Percentiles rank a stretch among this genome's conserved stretches.
Conservation (phyloP, 306 rosid genomes). For the Arachis stenosperma region DNA sequence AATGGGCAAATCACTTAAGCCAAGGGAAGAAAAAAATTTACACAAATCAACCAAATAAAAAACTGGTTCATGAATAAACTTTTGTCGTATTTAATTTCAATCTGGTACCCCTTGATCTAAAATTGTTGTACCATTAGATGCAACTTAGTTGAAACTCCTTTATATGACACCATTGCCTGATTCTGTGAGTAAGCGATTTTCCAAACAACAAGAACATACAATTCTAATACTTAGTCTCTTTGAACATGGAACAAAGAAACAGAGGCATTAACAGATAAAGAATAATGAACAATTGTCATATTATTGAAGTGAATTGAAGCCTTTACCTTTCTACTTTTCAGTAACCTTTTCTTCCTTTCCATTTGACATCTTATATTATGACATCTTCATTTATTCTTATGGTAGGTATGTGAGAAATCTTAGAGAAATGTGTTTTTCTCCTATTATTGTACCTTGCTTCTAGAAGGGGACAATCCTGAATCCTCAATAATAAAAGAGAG, state of each 20-base stretch:
- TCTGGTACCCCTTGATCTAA: too few species aligned
- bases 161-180: too few species aligned
- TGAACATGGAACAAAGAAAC: neutral
- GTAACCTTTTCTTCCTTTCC: neutral
- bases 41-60: too few species aligned
- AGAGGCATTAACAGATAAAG: neutral
- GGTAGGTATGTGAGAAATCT: constrained; percentile 23
- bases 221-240: neutral
- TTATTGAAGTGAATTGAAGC: neutral
- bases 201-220: neutral
- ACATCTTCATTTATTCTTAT: constrained; percentile 18
- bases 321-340: neutral
- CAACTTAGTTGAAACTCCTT: too few species aligned
- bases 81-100: too few species aligned
- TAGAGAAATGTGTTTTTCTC: neutral
- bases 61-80: too few species aligned
- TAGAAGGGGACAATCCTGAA: constrained; percentile 11
- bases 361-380: constrained; percentile 6
- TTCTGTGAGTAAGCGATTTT: neutral
- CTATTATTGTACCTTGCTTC: constrained; percentile 18
- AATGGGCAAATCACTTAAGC: too few species aligned
- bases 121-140: too few species aligned
- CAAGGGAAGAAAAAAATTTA: too few species aligned
- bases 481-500: neutral
- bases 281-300: neutral